Evolutionary conservation across 1,284 basidiomycete species (phyloP).

Genomic region (Sphaerobolus stellatus): DNA sequence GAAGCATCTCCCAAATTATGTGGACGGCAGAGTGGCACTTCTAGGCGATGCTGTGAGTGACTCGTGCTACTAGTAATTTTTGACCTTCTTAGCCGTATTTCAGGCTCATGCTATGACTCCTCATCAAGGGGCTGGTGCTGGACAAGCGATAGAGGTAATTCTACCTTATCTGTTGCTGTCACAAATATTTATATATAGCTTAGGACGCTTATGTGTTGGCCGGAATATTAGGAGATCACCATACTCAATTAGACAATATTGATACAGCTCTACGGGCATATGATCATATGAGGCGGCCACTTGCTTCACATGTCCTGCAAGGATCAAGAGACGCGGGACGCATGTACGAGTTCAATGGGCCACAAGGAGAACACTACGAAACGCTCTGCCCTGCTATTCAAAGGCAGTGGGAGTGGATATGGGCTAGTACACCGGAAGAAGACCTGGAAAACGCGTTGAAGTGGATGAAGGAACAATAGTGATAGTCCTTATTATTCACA

Average conservation of each 20-base stretch:
- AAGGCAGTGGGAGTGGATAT: slow-evolving; percentile 45
- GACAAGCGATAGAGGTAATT: slow-evolving; percentile 53
- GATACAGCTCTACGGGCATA: slow-evolving; percentile 42
- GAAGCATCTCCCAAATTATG: slow-evolving; percentile 37
- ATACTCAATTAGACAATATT: slow-evolving; percentile 38
- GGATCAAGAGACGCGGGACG: slow-evolving; percentile 46
- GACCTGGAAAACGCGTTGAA: slow-evolving; percentile 22
- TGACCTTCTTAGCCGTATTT: neutral
- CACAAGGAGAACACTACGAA: slow-evolving; percentile 31
- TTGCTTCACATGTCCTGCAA: slow-evolving; percentile 41
- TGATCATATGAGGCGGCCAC: slow-evolving; percentile 46
- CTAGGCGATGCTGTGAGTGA: slow-evolving; percentile 46
- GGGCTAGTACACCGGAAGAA: slow-evolving; percentile 25
- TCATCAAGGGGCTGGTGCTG: slow-evolving; percentile 53
- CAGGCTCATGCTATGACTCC: slow-evolving; percentile 54
- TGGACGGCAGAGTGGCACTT: slow-evolving; percentile 38
- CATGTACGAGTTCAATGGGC: slow-evolving; percentile 39
- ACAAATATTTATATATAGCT: neutral
- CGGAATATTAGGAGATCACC: slow-evolving; percentile 44
- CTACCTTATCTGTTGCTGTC: neutral
- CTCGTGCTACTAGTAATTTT: neutral
- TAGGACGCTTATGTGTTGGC: slow-evolving; percentile 57
- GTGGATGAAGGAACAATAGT: neutral
- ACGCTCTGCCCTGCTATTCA: slow-evolving; percentile 36
- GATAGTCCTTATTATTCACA: neutral